Evolutionary conservation across 148 eudicot genomes (phyloP).

Genomic region (Vaccinium myrtillus): DNA sequence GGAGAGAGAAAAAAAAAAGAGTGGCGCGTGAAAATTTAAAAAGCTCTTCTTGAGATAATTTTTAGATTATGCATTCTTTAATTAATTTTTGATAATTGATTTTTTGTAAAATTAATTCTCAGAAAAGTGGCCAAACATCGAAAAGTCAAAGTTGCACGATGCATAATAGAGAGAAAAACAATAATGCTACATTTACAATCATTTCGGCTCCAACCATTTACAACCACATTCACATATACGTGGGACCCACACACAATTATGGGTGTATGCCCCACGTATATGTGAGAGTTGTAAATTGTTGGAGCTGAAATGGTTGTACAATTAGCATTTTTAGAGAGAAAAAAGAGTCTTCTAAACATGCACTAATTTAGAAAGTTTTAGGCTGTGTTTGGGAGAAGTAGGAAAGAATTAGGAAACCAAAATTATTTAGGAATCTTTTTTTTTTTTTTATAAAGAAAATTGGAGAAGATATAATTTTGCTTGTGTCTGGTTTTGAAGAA

Average conservation of each 20-base stretch:
- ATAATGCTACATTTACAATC: too few species aligned
- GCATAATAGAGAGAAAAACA: too few species aligned
- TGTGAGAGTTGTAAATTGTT: too few species aligned
- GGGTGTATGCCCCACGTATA: too few species aligned
- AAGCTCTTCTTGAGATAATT: not conserved
- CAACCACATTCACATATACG: too few species aligned
- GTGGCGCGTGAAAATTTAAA: not conserved
- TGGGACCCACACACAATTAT: too few species aligned
- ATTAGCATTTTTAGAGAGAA: too few species aligned
- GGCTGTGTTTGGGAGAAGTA: not conserved
- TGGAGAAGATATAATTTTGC: not conserved
- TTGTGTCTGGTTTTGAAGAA: not conserved
- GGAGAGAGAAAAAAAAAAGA: not conserved
- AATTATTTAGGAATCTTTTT: not conserved
- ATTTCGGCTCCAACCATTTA: too few species aligned
- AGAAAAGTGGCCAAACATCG: not conserved
- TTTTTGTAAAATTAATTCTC: not conserved
- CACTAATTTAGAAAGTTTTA: not conserved
- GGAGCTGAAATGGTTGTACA: too few species aligned
- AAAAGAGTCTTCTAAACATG: not conserved
- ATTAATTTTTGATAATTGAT: not conserved
- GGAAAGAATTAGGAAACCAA: not conserved
- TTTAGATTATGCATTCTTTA: not conserved
- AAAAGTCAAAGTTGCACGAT: too few species aligned
- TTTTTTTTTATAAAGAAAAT: not conserved